Conservation (phyloP, 768 basidiomycete species). For the Boletus reticuloceps region DNA sequence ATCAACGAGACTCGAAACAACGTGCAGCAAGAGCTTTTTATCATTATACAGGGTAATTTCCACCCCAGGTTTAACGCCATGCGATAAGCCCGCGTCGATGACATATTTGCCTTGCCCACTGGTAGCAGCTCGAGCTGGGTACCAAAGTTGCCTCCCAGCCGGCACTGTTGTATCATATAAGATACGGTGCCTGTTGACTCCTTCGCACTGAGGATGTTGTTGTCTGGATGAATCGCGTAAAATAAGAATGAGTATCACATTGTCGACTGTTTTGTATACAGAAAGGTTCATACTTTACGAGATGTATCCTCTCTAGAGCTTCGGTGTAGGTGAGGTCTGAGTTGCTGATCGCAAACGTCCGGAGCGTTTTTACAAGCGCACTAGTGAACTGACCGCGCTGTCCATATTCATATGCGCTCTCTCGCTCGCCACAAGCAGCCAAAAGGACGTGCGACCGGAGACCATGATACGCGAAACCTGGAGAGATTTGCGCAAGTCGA, state of each 20-base stretch:
- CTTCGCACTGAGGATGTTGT: conserved; percentile 31
- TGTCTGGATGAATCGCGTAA: conserved; percentile 15
- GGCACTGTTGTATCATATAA: conserved; percentile 22
- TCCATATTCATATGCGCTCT: conserved; percentile 28
- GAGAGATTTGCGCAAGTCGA: conserved; percentile 12
- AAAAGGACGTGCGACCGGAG: conserved; percentile 40
- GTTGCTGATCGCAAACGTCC: neutral
- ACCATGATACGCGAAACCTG: conserved; percentile 28
- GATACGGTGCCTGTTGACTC: conserved; percentile 8
- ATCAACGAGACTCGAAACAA: conserved; percentile 2
- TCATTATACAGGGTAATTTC: conserved; percentile 20
- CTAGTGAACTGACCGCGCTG: conserved; percentile 26
- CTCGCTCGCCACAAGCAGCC: conserved; percentile 40
- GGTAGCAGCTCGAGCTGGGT: neutral
- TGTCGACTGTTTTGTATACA: too few relatives aligned
- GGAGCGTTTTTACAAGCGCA: conserved; percentile 19
- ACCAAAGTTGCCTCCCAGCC: conserved; percentile 5
- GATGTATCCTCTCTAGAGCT: conserved; percentile 16
- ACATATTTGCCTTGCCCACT: conserved; percentile 4
- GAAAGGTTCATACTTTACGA: neutral
- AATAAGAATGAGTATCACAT: neutral
- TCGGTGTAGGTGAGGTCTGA: conserved; percentile 23
- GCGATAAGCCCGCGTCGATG: conserved; percentile 23
- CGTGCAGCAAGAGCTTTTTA: neutral
- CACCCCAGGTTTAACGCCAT: conserved; percentile 22